Evolutionary conservation across 2,329 filamentous ascomycete species (phyloP).

Genomic region (Penicillium palitans): DNA sequence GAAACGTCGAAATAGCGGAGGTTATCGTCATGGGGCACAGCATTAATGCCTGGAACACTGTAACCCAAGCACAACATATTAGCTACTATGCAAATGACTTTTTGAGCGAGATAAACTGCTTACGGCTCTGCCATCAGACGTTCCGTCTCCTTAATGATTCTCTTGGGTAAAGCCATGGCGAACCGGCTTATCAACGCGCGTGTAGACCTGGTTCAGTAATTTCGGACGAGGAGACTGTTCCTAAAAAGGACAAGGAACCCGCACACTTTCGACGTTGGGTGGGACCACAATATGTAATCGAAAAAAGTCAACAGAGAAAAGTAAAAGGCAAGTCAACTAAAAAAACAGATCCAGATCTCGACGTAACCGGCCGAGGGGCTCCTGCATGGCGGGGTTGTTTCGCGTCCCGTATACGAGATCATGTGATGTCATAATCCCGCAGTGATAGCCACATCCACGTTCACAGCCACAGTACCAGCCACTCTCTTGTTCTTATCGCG

Average conservation of each 20-base stretch:
- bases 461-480: conserved; percentile 10
- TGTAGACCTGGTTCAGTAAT: conserved; percentile 4
- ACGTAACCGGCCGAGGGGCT: conserved; percentile 33
- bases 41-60: conserved; percentile 94
- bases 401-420: conserved; percentile 22
- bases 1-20: conserved; percentile 97
- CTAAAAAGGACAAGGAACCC: not conserved
- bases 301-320: not conserved
- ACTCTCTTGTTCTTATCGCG: conserved; percentile 5
- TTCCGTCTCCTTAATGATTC: conserved; percentile 98
- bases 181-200: conserved; percentile 25
- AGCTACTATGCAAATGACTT: not conserved
- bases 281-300: not conserved
- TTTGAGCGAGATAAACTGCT: conserved; percentile 38
- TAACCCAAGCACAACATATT: conserved; percentile 1
- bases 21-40: conserved; percentile 94
- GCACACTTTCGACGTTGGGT: not conserved
- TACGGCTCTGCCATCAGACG: conserved; percentile 95
- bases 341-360: conserved; percentile 14
- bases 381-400: conserved; percentile 20
- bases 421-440: conserved; percentile 7
- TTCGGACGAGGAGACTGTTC: not conserved
- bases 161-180: conserved; percentile 76
- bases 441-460: conserved; percentile 1
- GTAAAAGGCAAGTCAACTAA: conserved; percentile 1